Base-by-base conservation (phyloP, 768 basidiomycete species). In the Panaeolus cyanescens region DNA sequence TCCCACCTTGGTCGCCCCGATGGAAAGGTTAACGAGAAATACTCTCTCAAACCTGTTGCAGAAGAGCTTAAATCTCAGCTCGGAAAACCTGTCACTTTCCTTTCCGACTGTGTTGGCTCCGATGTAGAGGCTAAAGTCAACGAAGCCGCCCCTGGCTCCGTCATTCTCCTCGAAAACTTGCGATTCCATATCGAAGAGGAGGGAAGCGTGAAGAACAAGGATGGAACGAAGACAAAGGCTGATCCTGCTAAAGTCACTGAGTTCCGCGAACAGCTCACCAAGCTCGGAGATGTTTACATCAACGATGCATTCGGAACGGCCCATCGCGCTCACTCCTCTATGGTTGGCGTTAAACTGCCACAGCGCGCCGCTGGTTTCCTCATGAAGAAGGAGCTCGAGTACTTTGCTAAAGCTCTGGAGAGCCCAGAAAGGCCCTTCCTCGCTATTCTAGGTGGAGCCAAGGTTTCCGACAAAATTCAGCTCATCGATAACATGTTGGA, bases 281-380 rank as follows among this genome's bases (percentile, higher is more conserved):
- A 82, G 59, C 89, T 99, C 66, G 96, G 96, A 56, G 95, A 98
- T 70, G 90, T 99, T 65, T 99, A 98, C 75, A 83, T 99, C 74
- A 99, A 99, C 80, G 96, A 99, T 74, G 96, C 96, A 25, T 99
- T 99, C 72, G 96, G 96, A 54, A 99, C 96, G 45, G 96, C 96
- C 55, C 96, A 99, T 76, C 94, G 96, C 67, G 95, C 95, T 8
- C 96, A 99, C 76, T 98, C 96, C 0, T 95, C 93, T 69, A 98
- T 99, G 96, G 96, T 99, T 67, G 96, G 96, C 68, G 84, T 99
- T 68, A 87, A 96, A 73, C 84, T 99, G 17, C 88, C 90, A 6
- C 91, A 96, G 76, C 85, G 95, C 67, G 96, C 96, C 1, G 88
- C 96, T 32, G 96, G 96, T 25, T 95, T 97, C 83, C 85, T 99